Evolutionary conservation across 257 asterid species (phyloP), one percentile per base, ranked within the genome.

Genomic region (Solanum appendiculatum): DNA sequence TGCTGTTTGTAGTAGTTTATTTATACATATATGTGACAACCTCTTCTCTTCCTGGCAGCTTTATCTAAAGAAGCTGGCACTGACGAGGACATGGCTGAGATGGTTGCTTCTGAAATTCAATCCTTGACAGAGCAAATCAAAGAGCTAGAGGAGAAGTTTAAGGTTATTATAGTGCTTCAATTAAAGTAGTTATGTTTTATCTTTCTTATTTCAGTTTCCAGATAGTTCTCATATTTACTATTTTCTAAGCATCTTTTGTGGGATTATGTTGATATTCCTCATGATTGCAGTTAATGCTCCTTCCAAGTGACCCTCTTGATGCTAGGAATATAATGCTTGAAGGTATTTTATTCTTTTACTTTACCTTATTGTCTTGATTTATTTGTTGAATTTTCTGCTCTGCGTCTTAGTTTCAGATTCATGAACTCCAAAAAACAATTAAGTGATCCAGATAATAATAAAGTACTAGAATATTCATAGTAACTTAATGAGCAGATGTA

Each of bases 261-360:
- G 60, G 60, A 82, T 80, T 25, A 75, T 75, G 58, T 58, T 63
- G 74, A 84, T 78, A 33, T 75, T 87, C 5, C 40, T 51, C 60
- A 12, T 51, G 44, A 51, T 87, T 58, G 83, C 87, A 97, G 99
- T 72, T 96, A 75, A 92, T 97, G 91, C 98, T 97, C 68, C 90
- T 97, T 87, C 99, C 99, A 20, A 87, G 94, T 7, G 98, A 97
- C 90, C 99, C 99, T 85, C 99, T 97, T 37, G 99, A 97, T 94
- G 92, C 92, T 20, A 96, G 99, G 91, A 97, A 97, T 91, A 97
- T 97, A 86, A 91, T 97, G 99, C 95, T 97, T 86, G 99, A 97
- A 97, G 99, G 99, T 97, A 84, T 58, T 91, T 68, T 74, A 25
- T 77, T 18, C 56, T 27, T 46, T 81, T 66, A 39, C 33, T 87